Evolutionary conservation across 1,284 basidiomycete genomes (phyloP), one percentile per base, ranked within the genome.

Genomic region (Neolentinus lepideus): DNA sequence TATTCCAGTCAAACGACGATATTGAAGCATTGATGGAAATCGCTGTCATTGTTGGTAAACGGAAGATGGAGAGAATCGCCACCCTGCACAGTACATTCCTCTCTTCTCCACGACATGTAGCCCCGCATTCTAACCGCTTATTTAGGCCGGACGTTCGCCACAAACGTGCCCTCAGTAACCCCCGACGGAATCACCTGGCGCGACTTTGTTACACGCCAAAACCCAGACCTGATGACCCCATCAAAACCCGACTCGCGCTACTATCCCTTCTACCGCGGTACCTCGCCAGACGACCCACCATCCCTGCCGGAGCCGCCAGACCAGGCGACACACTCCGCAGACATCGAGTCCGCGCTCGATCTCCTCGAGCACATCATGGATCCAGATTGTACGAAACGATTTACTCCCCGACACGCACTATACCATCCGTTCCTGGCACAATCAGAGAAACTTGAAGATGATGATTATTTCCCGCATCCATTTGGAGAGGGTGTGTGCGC

Each of bases 11-110:
- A 25, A 91, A 84, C 64, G 94, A 98, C 67, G 96, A 99, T 67
- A 83, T 88, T 29, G 96, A 99, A 68, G 96, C 96, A 3, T 74
- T 99, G 36, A 89, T 98, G 82, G 96, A 99, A 72, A 90, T 99
- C 55, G 89, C 92, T 3, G 77, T 85, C 11, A 86, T 99, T 51
- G 86, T 98, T 62, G 97, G 96, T 2, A 83, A 82, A 58, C 78
- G 77, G 59, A 80, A 82, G 53, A 93, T 98, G 83, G 95, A 96
- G 68, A 86, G 82, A 63, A 83, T 85, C 45, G 95, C 95, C 0
- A 82, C 90, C 38, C 68, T 98, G 52, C 96, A 99, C 69, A 94
- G 94, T 97, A 65, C 64, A 88, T 29, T 33, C 8, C 33, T 22
- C n/a, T 33, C 53, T 16, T 26, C 43, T 24, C 38, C 29, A n/a